phyloP scores from a whole-genome alignment of 371 early-diverging fungal species.

The Mucor plumbeus region DNA sequence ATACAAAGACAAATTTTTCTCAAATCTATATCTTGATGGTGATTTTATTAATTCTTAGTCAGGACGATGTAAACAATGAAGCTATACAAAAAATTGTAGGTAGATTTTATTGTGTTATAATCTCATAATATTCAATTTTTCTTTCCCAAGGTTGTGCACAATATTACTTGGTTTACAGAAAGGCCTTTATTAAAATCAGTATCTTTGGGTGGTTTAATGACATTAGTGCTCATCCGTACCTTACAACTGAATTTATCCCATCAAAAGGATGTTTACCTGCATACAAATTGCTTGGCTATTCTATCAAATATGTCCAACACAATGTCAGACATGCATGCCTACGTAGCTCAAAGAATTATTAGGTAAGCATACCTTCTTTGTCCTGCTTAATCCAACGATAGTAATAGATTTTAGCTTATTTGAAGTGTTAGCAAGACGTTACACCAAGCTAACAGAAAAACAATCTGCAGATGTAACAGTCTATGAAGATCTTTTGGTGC shows the following conservation, averaged over 20 bases:
- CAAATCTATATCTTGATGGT: constrained; percentile 72
- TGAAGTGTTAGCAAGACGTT: constrained; percentile 70
- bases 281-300: constrained; percentile 70
- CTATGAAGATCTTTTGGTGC: constrained; percentile 70
- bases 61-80: constrained; percentile 77
- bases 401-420: constrained; percentile 53
- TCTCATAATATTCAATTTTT: not conserved
- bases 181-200: constrained; percentile 65
- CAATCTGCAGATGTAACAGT: constrained; percentile 51
- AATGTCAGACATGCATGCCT: constrained; percentile 67
- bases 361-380: constrained; percentile 43
- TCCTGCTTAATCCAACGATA: not conserved
- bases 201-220: constrained; percentile 69
- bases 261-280: constrained; percentile 74
- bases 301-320: constrained; percentile 72
- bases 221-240: constrained; percentile 67
- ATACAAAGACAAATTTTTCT: constrained; percentile 64
- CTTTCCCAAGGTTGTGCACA: constrained; percentile 53
- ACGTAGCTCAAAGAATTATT: constrained; percentile 75
- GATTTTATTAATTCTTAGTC: constrained; percentile 69
- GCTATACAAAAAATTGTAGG: constrained; percentile 77
- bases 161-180: constrained; percentile 80
- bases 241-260: constrained; percentile 74
- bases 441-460: constrained; percentile 60
- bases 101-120: not conserved